These are phyloP conservation scores for Corylus americana DNA, from an alignment of 306 rosid genomes.

Conservation along the genomic window DNA sequence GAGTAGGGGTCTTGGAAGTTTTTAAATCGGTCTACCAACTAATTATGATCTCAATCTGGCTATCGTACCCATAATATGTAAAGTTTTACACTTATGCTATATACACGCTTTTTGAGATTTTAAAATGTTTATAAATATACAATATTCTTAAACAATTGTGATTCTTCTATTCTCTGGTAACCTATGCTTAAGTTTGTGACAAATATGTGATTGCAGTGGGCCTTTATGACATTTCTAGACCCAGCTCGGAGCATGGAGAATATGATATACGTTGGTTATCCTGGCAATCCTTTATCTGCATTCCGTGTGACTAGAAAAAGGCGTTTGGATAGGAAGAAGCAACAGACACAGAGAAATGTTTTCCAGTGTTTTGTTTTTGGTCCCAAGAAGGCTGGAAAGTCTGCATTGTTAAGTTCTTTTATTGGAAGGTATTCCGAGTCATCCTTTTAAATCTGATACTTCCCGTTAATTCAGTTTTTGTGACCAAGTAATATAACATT, in stretches of 20 bases:
- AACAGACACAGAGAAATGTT: constrained; percentile 74
- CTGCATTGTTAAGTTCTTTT: constrained; percentile 78
- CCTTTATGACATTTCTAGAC: constrained; percentile 84
- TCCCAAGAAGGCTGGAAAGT: constrained; percentile 89
- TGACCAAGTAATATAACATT: constrained; percentile 3
- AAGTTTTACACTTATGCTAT: background rate
- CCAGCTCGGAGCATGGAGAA: constrained; percentile 82
- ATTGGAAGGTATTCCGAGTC: constrained; percentile 62
- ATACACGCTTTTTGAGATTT: background rate
- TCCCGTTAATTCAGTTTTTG: background rate
- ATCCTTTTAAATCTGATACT: constrained; percentile 7
- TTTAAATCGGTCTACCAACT: background rate
- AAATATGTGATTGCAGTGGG: constrained; percentile 65
- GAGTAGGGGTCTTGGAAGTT: background rate
- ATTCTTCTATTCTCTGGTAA: background rate
- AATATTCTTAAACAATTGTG: background rate
- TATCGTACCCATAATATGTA: too few relatives aligned
- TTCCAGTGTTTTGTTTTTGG: constrained; percentile 95
- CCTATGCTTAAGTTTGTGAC: constrained; percentile 6
- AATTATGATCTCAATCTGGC: too few relatives aligned
- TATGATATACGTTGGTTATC: constrained; percentile 82
- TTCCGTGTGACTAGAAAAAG: constrained; percentile 79
- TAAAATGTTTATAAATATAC: background rate
- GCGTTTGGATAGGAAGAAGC: constrained; percentile 83
- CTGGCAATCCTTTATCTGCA: constrained; percentile 72